Percentiles rank a stretch among this genome's conserved stretches.
These are phyloP conservation scores for Raphanus sativus DNA, from an alignment of 345 rosid genomes.

Conservation along the genomic window DNA sequence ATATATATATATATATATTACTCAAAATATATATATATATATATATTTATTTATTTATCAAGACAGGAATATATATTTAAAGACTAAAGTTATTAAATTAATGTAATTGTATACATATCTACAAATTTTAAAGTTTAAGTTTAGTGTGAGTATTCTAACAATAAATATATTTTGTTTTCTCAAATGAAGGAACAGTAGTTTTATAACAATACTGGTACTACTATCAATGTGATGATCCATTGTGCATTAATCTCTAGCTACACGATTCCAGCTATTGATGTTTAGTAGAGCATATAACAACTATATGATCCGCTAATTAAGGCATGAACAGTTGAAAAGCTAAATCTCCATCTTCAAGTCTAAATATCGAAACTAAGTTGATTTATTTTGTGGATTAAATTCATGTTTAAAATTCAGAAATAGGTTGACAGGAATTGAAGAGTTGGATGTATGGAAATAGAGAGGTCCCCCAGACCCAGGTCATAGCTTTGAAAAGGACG, in stretches of 20 bases:
- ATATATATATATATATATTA: no score
- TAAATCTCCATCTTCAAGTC: not conserved
- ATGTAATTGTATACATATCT: not conserved
- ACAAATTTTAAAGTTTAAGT: not conserved
- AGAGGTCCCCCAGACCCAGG: conserved; percentile 38
- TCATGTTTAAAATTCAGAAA: not conserved
- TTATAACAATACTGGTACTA: not conserved
- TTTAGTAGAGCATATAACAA: not conserved
- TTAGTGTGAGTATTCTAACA: not conserved
- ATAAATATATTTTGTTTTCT: not conserved
- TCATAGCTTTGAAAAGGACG: conserved; percentile 41
- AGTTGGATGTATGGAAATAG: conserved; percentile 20
- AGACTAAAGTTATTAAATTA: not conserved
- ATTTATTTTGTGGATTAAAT: not conserved
- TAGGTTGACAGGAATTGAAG: conserved; percentile 9
- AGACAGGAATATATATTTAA: no score
- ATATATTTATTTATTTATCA: no score
- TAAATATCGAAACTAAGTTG: not conserved
- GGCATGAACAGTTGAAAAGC: not conserved
- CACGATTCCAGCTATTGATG: not conserved
- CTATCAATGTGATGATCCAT: not conserved
- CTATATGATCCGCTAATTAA: not conserved
- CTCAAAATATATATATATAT: no score
- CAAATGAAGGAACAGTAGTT: not conserved
- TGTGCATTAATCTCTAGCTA: not conserved